phyloP scores from a whole-genome alignment of 257 asterid species.

The Solanum piurae region DNA sequence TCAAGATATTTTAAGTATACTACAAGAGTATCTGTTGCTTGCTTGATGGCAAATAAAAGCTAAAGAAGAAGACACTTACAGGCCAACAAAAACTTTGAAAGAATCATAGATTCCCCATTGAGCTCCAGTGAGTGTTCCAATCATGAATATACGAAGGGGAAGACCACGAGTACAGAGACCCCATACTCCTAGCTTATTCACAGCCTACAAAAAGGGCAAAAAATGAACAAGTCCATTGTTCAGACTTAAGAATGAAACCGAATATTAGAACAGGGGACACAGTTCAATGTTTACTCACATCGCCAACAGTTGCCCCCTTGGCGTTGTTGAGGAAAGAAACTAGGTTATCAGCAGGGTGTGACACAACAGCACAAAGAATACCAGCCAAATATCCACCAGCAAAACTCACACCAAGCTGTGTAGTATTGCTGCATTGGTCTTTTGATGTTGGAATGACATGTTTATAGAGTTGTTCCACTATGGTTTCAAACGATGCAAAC shows the following conservation, averaged over 20 bases:
- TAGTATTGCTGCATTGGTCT: slow-evolving; percentile 48
- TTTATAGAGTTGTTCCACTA: slow-evolving; percentile 65
- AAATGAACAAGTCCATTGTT: neutral
- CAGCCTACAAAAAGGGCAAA: slow-evolving; percentile 16
- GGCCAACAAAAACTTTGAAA: slow-evolving; percentile 63
- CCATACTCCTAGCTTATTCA: slow-evolving; percentile 19
- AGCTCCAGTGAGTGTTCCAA: slow-evolving; percentile 61
- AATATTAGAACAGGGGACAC: neutral
- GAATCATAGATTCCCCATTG: slow-evolving; percentile 85
- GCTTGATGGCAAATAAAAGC: neutral
- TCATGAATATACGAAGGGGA: slow-evolving; percentile 56
- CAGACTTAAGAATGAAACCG: neutral
- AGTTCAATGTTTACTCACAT: slow-evolving; percentile 24
- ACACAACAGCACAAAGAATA: slow-evolving; percentile 11
- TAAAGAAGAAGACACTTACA: slow-evolving; percentile 33
- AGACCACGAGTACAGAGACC: slow-evolving; percentile 32
- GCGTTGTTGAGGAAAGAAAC: slow-evolving; percentile 16
- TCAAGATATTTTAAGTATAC: neutral
- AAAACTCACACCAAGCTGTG: slow-evolving; percentile 78
- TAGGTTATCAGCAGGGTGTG: slow-evolving; percentile 11
- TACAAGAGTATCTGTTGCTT: neutral
- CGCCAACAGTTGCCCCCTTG: slow-evolving; percentile 18
- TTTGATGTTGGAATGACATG: slow-evolving; percentile 63
- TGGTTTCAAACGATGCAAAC: slow-evolving; percentile 72
- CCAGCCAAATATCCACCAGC: slow-evolving; percentile 29